phyloP scores from a whole-genome alignment of 169 alveolate genomes.

The Plasmodium ovale region DNA sequence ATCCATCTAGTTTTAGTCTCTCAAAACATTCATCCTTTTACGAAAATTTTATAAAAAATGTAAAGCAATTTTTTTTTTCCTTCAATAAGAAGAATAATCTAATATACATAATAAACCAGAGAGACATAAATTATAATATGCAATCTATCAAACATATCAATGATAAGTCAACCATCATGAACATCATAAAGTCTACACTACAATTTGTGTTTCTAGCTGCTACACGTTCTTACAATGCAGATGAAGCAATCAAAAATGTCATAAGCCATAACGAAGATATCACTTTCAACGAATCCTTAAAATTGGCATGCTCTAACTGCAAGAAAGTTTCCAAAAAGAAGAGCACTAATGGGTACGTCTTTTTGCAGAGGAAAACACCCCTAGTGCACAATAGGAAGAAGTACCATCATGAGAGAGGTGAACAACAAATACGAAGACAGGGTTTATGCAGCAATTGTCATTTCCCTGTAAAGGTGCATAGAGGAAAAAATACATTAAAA shows the following conservation, averaged over 20 bases:
- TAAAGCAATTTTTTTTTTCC: conserved; percentile 58
- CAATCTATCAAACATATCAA: conserved; percentile 5
- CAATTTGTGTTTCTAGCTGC: conserved; percentile 45
- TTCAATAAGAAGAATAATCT: conserved; percentile 47
- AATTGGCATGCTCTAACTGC: background rate
- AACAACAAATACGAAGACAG: background rate
- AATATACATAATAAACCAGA: conserved; percentile 38
- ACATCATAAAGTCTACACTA: conserved; percentile 19
- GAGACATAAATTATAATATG: conserved; percentile 48
- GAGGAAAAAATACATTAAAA: background rate
- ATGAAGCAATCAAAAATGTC: conserved; percentile 1
- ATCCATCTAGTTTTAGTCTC: conserved; percentile 53
- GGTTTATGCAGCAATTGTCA: background rate
- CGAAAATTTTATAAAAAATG: conserved; percentile 33
- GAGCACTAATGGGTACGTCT: too few species aligned
- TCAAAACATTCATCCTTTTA: conserved; percentile 33
- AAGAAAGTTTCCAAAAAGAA: background rate
- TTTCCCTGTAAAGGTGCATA: too few species aligned
- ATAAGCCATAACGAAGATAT: conserved; percentile 23
- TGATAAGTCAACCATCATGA: conserved; percentile 17
- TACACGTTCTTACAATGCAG: conserved; percentile 38
- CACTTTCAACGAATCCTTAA: too few species aligned
- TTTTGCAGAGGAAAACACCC: too few species aligned
- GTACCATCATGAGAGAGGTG: background rate
- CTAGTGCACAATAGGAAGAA: background rate